Percentiles rank a stretch among this genome's conserved stretches.
phyloP scores from a whole-genome alignment of 177 flowering plant species.

The Vitis hybrid region DNA sequence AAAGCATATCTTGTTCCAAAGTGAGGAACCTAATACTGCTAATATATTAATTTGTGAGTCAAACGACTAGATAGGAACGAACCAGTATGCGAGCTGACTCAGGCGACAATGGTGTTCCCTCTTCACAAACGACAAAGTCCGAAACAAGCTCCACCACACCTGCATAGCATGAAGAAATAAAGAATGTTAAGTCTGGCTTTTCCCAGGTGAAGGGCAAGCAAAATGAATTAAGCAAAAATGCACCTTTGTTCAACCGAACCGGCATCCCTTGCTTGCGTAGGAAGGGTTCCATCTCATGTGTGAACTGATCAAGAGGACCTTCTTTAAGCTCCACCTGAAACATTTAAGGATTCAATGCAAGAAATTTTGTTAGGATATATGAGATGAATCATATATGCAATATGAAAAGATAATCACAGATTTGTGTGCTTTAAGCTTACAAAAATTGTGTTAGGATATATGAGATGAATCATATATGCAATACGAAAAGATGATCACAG shows the following conservation, averaged over 20 bases:
- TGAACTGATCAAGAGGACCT: constrained; percentile 88
- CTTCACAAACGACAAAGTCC: constrained; percentile 87
- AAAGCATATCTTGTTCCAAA: neutral
- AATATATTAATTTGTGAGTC: neutral
- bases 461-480: neutral
- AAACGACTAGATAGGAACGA: constrained; percentile 17
- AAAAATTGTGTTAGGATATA: neutral
- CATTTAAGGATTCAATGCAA: neutral
- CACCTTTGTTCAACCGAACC: constrained; percentile 89
- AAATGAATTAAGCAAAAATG: neutral
- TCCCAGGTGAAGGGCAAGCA: neutral
- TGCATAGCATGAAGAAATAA: constrained; percentile 18
- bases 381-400: too few species aligned
- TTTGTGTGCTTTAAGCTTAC: too few species aligned
- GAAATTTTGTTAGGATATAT: neutral
- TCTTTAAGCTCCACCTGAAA: constrained; percentile 83
- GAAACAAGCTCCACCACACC: constrained; percentile 89
- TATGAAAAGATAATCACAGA: too few species aligned
- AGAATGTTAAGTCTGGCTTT: neutral
- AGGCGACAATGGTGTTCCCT: constrained; percentile 84
- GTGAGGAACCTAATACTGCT: neutral
- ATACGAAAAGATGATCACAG: too few species aligned
- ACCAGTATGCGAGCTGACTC: constrained; percentile 92
- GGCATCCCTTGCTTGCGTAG: constrained; percentile 97
- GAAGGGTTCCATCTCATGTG: constrained; percentile 98